Evolutionary conservation across 2,329 filamentous ascomycete species (phyloP), one percentile per base, ranked within the genome.

Genomic region (Tolypocladium cylindrosporum): DNA sequence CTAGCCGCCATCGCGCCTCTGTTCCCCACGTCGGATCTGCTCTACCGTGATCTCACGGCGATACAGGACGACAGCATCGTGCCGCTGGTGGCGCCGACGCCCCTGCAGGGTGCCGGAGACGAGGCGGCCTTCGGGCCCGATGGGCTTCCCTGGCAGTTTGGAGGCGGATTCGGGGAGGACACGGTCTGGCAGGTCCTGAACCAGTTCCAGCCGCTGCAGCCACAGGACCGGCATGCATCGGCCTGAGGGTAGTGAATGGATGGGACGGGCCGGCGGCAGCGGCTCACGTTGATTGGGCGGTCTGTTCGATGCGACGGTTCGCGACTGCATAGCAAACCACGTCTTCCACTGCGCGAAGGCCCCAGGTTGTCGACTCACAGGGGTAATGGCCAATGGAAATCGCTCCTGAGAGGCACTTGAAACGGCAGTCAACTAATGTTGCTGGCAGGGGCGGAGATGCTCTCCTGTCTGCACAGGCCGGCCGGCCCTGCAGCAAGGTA

Each of bases 111-210:
- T 1, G 52, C 40, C 14, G 57, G 24, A 24, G 55, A 54, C 14
- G 45, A 16, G 36, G 45, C 24, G 48, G 14, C 34, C 3, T 31
- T 52, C 6, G 58, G 55, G 40, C 39, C 59, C 39, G 59, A 56
- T 54, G 31, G 60, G 57, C 58, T 62, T 11, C 31, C 60, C n/a
- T 80, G 77, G 77, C 75, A 79, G 59, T 84, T 84, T 69, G 80
- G 77, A 31, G 81, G 81, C 1, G 79, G 77, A 58, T 82, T 83
- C 68, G 76, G 75, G 3, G 74, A 75, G 54, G 80, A 82, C 62
- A 83, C 79, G 51, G 75, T 84, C 57, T 83, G 81, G 81, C 79
- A 77, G 42, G 68, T 83, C 58, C 66, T 84, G 63, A 84, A 84
- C 64, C 77, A 76, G 61, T 76, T 77, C 61, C 72, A 73, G 41